Percentiles rank a stretch among this genome's conserved stretches.
These are phyloP conservation scores for Xylaria sp. DNA, from an alignment of 2,329 filamentous ascomycete species.

Conservation along the genomic window DNA sequence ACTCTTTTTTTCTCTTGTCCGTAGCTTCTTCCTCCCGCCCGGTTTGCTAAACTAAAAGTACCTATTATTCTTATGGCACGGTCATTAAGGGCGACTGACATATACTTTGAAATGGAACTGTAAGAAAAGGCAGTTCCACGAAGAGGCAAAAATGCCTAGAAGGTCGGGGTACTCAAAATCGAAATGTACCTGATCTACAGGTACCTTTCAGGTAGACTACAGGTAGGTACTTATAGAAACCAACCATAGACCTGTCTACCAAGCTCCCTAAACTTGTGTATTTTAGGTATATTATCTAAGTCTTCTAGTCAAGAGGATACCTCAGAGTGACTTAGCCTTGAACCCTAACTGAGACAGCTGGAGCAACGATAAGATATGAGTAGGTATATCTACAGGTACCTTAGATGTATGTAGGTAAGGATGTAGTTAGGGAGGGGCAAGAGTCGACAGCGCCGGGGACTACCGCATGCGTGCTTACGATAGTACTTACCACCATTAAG, in stretches of 20 bases:
- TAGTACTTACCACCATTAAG: no score
- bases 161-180: no score
- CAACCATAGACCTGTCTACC: neutral
- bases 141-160: no score
- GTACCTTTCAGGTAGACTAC: no score
- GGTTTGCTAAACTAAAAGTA: neutral
- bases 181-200: no score
- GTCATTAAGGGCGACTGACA: neutral
- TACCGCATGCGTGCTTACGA: no score
- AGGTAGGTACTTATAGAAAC: no score
- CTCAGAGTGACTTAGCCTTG: neutral
- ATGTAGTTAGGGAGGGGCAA: neutral
- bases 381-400: neutral
- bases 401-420: no score
- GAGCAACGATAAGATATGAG: constrained; percentile 1
- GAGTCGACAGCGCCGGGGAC: no score
- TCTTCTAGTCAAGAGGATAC: neutral
- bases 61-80: neutral
- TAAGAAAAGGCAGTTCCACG: neutral
- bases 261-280: neutral
- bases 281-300: no score
- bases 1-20: neutral
- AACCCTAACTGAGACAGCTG: neutral
- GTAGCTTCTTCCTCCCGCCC: neutral
- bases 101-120: neutral